These are phyloP conservation scores for Solanum phureja DNA, from an alignment of 257 asterid genomes.

Conservation along the genomic window DNA sequence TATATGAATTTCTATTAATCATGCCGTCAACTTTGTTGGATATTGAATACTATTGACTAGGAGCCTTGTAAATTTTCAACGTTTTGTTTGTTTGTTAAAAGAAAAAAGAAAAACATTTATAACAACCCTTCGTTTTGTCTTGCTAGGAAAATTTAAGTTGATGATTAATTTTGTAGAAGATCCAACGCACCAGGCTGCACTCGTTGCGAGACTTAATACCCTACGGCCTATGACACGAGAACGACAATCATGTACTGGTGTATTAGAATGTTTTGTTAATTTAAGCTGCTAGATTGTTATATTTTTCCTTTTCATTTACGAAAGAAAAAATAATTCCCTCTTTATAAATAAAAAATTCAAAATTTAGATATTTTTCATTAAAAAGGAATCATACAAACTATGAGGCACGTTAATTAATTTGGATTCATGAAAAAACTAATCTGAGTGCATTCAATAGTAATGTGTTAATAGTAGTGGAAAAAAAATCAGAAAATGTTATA, in stretches of 20 bases:
- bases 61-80: not conserved
- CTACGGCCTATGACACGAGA: fast-evolving
- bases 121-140: not conserved
- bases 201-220: no score
- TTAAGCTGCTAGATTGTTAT: not conserved
- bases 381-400: not conserved
- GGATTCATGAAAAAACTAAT: not conserved
- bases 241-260: not conserved
- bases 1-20: not conserved
- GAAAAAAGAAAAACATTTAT: not conserved
- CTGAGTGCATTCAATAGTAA: not conserved
- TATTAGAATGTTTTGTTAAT: not conserved
- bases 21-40: not conserved
- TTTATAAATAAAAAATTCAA: no score
- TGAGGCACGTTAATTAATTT: not conserved
- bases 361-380: not conserved
- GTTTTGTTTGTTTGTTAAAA: not conserved
- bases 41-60: not conserved
- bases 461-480: not conserved
- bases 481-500: not conserved
- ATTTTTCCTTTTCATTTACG: not conserved
- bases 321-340: not conserved
- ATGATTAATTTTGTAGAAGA: not conserved
- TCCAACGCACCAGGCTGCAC: not conserved
- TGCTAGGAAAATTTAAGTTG: not conserved